Base-by-base conservation (phyloP, 2,329 filamentous ascomycete species). In the Cladobotryum mycophilum region DNA sequence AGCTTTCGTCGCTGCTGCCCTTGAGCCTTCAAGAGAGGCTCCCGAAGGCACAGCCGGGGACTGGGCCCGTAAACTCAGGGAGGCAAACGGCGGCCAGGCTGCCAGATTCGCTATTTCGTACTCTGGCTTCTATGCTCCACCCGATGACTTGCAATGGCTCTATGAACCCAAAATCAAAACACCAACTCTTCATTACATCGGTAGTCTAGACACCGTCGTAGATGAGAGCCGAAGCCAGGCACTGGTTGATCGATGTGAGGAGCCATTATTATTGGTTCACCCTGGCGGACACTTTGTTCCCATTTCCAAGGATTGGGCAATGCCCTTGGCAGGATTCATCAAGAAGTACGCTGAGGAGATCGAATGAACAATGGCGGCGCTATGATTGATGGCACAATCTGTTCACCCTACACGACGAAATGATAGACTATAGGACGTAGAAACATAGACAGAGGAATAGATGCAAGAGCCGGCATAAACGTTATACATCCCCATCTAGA, bases 271-370 rank as follows among this genome's bases (percentile, higher is more conserved):
- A 56, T 63, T 81, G 59, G 79, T 86, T 60, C 89, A 95, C 68
- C 91, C 92, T 1, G 92, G 92, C 7, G 91, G 91, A 0, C 92
- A 97, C 67, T 90, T 95, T 62, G 80, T 96, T 61, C 92, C 92
- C 0, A 83, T 89, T 53, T 82, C 85, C 58, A 89, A 86, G 71
- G 86, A 90, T 58, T 93, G 86, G 79, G 81, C 85, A 17, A 84
- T 85, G 74, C 85, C 85, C 33, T 69, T 95, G 56, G 83, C 86
- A 4, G 81, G 77, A 1, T 95, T 91, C 63, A 81, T 93, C 50
- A 72, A 67, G 59, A 65, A 71, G 47, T 63, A 72, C 45, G 60
- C 60, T 17, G 53, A 66, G 41, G 58, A 66, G 1, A 54, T 60
- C 11, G 38, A 58, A 11, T 30, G 60, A 22, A 50, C 49, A n/a